Evolutionary conservation across 2,329 filamentous ascomycete genomes (phyloP), one percentile per base, ranked within the genome.

Genomic region (Colletotrichum filicis): DNA sequence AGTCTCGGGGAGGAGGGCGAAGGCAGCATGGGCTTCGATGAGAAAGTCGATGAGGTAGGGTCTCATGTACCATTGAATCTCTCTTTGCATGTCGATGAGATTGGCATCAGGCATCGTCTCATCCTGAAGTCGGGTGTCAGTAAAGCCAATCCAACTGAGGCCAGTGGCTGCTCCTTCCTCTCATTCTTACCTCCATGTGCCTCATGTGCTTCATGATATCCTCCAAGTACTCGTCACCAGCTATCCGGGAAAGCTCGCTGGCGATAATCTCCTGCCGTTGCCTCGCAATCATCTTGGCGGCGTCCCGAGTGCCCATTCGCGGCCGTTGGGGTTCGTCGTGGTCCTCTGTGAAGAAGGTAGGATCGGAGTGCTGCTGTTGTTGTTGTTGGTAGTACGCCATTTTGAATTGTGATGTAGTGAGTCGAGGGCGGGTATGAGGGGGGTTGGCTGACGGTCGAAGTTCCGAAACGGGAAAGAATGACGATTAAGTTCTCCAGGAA

Each of bases 31-130:
- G 63, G 96, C 97, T 89, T 99, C 97, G 79, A 98, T 93, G 77
- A 99, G 90, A 85, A 99, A 99, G 86, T 99, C 97, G 81, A 99
- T 94, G 46, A 99, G 92, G 83, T 98, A 98, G 0, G 97, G 97
- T 79, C 97, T 89, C 97, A 99, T 99, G 85, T 97, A 98, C 97
- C 97, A 99, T 82, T 98, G 95, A 75, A 99, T 98, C 88, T 99
- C 97, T 76, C 95, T 95, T 85, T 99, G 97, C 84, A 98, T 98
- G 83, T 99, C 97, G 82, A 99, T 99, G 46, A 97, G 95, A 83
- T 96, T 96, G 82, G 97, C 96, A 83, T 99, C 97, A 66, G 97
- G 94, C 76, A 98, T 88, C 32, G 97, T 98, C 84, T 97, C 93
- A 79, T 92, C 90, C 89, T 90, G 65, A 61, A 6, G 0, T 24